Evolutionary conservation across 768 basidiomycete genomes (phyloP), one percentile per base, ranked within the genome.

Genomic region (Trichaptum fuscoviolaceum): DNA sequence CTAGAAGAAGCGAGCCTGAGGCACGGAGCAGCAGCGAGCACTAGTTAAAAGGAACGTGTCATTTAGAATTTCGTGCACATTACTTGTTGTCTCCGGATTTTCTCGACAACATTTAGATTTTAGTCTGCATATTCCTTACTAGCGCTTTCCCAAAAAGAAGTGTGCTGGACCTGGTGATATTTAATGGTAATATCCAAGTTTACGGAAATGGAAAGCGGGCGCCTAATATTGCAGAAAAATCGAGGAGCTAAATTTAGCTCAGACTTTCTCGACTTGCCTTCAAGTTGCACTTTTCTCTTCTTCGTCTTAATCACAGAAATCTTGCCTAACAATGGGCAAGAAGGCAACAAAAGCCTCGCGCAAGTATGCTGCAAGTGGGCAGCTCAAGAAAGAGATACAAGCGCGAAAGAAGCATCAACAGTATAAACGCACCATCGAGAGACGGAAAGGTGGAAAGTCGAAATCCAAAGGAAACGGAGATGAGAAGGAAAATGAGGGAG

Each of bases 361-460:
- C 73, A 95, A 96, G 78, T 96, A 96, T 71, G 91, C 89, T 9
- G 82, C 92, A 3, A 93, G 91, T 67, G 96, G 96, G 1, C 88
- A 91, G 73, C 86, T 99, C 64, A 93, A 93, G 73, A 90, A 92
- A 70, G 86, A 87, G 23, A 97, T 99, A 63, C 84, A 93, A 71
- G 84, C 88, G 6, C 83, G 96, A n/a, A 85, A 88, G 66, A 92
- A 93, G 71, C 86, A 89, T 71, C 89, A 94, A 72, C 85, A 92
- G 72, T 79, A 86, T 68, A 84, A 86, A 71, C 91, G 89, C 77
- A 88, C 89, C 75, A 81, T 86, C 30, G 84, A 91, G 73, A 81
- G 82, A 57, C 83, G 90, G 69, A 85, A 80, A 70, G 67, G 69
- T 35, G 71, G 65, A 61, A 76, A 75, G 15, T 65, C 36, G 68